Conservation (phyloP, 2,329 filamentous ascomycete genomes). For the Colletotrichum destructivum region DNA sequence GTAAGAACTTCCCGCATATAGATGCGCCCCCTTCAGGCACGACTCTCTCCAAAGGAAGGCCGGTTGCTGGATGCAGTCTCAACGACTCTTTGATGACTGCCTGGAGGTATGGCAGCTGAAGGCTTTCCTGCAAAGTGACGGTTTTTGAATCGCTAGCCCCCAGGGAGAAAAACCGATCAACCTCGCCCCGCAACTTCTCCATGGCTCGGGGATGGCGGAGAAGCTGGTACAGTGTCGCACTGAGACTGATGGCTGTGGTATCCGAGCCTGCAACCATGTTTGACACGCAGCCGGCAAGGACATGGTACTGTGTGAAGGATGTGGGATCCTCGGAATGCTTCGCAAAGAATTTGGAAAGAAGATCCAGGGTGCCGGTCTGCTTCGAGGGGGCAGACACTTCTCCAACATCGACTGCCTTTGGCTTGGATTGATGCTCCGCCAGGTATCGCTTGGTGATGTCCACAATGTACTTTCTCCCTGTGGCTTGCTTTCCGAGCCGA, state of each 20-base stretch:
- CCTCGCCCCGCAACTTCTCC: not conserved
- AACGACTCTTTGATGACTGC: not conserved
- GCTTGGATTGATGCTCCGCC: no score
- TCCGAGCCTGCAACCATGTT: not conserved
- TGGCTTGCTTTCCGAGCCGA: no score
- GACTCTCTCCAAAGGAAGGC: not conserved
- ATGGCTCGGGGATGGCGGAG: not conserved
- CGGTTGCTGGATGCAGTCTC: not conserved
- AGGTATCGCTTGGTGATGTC: no score
- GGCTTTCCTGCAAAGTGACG: not conserved
- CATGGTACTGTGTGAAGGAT: no score
- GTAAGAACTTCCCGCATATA: not conserved
- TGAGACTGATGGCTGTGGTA: not conserved
- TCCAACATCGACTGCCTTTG: no score
- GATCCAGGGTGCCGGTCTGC: no score
- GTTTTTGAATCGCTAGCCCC: not conserved
- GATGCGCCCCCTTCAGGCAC: not conserved
- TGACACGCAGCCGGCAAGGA: no score
- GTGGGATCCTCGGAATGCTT: no score
- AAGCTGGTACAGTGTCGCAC: not conserved
- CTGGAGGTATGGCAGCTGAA: not conserved
- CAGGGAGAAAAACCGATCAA: not conserved
- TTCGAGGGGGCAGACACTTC: no score
- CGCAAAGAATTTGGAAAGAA: no score
- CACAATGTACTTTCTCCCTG: no score